phyloP scores from a whole-genome alignment of 1,139 yeast genomes.

The Blastobotrys aristatus region DNA sequence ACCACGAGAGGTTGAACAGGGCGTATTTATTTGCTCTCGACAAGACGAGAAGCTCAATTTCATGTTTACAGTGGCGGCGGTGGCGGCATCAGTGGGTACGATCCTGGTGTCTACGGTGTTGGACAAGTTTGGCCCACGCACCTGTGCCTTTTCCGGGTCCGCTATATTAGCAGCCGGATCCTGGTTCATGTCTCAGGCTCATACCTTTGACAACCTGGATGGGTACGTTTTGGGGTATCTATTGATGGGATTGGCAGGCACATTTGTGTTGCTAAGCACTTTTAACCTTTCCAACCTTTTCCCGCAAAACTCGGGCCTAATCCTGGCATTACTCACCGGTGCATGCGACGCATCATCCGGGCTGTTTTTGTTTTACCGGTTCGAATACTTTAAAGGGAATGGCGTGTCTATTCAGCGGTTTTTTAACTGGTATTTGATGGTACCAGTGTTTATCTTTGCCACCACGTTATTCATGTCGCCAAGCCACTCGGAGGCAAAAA shows the following conservation, averaged over 20 bases:
- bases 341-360: slow-evolving; percentile 78
- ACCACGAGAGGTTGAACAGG: slow-evolving; percentile 24
- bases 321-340: slow-evolving; percentile 69
- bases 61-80: slow-evolving; percentile 82
- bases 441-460: slow-evolving; percentile 66
- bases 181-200: slow-evolving; percentile 40
- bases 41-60: slow-evolving; percentile 79
- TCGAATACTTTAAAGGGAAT: slow-evolving; percentile 43
- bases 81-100: slow-evolving; percentile 79
- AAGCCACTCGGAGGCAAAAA: slow-evolving; percentile 6
- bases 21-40: slow-evolving; percentile 46
- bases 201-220: slow-evolving; percentile 40
- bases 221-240: slow-evolving; percentile 61
- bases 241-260: slow-evolving; percentile 72
- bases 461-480: slow-evolving; percentile 73
- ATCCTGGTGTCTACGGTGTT: slow-evolving; percentile 74
- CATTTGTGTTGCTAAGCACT: slow-evolving; percentile 74
- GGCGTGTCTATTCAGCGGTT: slow-evolving; percentile 45
- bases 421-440: slow-evolving; percentile 59
- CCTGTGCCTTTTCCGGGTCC: slow-evolving; percentile 74
- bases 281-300: slow-evolving; percentile 72
- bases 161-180: slow-evolving; percentile 48
- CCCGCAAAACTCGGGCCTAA: slow-evolving; percentile 65
- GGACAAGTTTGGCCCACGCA: slow-evolving; percentile 74
- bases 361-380: slow-evolving; percentile 60